phyloP scores from a whole-genome alignment of 176 grass and related monocot species.

The Raddia guianensis region DNA sequence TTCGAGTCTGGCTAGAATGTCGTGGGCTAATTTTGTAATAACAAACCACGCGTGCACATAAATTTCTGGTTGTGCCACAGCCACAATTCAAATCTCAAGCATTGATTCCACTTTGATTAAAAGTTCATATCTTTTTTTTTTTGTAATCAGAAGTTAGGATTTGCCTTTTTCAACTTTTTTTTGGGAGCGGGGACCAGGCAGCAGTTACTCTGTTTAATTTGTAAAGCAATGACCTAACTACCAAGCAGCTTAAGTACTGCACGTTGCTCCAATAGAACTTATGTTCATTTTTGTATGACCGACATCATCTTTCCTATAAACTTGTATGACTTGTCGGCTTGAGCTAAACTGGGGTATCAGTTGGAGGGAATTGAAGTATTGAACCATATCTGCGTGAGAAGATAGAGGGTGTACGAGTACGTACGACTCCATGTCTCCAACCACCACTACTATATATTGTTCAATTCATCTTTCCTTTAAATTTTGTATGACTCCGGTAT shows the following conservation, averaged over 20 bases:
- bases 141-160: constrained; percentile 13
- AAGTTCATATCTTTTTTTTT: neutral
- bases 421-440: no score
- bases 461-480: neutral
- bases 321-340: constrained; percentile 1
- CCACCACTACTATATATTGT: no score
- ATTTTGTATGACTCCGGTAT: neutral
- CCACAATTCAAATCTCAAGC: neutral
- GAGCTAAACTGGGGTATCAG: neutral
- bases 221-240: neutral
- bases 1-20: no score
- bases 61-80: no score
- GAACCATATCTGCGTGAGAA: no score
- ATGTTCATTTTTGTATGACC: neutral
- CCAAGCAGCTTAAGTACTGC: constrained; percentile 16
- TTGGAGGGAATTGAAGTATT: no score
- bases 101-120: neutral
- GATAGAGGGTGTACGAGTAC: no score
- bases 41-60: no score
- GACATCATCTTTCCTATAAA: neutral
- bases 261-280: constrained; percentile 32
- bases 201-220: neutral
- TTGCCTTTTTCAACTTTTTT: neutral
- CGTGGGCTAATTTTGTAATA: no score
- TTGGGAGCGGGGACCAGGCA: constrained; percentile 13